Base-by-base conservation (phyloP, 1,284 basidiomycete genomes). In the Ustilago nuda region DNA sequence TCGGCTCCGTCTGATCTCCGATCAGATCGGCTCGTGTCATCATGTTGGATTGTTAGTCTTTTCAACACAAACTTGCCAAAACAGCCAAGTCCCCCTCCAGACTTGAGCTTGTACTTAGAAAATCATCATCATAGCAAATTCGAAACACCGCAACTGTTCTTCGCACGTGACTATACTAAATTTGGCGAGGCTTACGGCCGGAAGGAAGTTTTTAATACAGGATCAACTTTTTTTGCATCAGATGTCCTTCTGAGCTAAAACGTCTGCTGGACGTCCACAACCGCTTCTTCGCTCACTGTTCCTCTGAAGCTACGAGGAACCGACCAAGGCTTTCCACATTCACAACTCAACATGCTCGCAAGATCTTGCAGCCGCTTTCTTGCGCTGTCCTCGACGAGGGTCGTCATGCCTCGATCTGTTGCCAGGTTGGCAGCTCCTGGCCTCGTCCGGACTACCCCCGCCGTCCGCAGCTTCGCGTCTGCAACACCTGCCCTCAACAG, bases 121-220 rank as follows among this genome's bases (percentile, higher is more conserved):
- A 19, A 19, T 19, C 19, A 19, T 1, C 19, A 19, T 19, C 19
- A 19, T 19, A 19, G 19, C 19, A 19, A 19, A 19, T 19, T 19
- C 19, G 1, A 19, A 19, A 19, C 19, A 19, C 19, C 19, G 19
- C 19, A 19, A 19, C 19, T 19, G 32, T 64, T 37, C n/a, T 58
- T 46, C 43, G n/a, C 58, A 60, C 60, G 19, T 33, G 41, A 57
- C 19, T 13, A 36, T 30, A 27, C 11, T 46, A n/a, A 19, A 19
- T 33, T 46, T 36, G 27, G 8, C 15, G 27, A 4, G 1, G 23
- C 41, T 65, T 60, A 52, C 67, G 67, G 67, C 67, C 67, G 67
- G 37, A 48, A 60, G 30, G 53, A 64, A 61, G 50, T 41, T 37
- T 36, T 53, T 23, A 7, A 33, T 48, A 11, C 35, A 11, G 43